phyloP scores from a whole-genome alignment of 805 yeast genomes.

The Candida silvicultrix region DNA sequence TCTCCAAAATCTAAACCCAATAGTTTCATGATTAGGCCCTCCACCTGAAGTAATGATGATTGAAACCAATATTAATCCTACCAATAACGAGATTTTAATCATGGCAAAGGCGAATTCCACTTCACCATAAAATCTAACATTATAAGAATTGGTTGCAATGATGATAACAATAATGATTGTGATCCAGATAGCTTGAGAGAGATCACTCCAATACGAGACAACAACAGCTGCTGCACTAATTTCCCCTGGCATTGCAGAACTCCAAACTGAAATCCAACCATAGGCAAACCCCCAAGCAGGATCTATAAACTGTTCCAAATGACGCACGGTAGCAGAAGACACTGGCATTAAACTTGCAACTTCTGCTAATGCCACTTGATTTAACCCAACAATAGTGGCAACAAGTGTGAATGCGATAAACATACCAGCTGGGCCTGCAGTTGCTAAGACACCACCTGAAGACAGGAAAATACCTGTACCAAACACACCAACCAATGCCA shows the following conservation, averaged over 20 bases:
- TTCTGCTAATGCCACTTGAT: slow-evolving; percentile 35
- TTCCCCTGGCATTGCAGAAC: slow-evolving; percentile 37
- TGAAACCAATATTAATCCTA: slow-evolving; percentile 51
- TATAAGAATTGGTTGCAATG: slow-evolving; percentile 28
- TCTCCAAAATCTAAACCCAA: slow-evolving; percentile 31
- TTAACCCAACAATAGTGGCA: slow-evolving; percentile 31
- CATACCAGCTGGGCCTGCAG: slow-evolving; percentile 30
- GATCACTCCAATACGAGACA: slow-evolving; percentile 37
- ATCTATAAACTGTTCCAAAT: slow-evolving; percentile 33
- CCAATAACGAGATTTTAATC: slow-evolving; percentile 57
- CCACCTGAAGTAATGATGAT: slow-evolving; percentile 57
- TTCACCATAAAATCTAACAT: slow-evolving; percentile 41
- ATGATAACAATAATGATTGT: slow-evolving; percentile 33
- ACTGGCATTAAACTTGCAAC: slow-evolving; percentile 31
- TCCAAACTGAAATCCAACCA: slow-evolving; percentile 37
- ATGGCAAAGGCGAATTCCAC: slow-evolving; percentile 47
- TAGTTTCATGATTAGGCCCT: slow-evolving; percentile 38
- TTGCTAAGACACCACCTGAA: slow-evolving; percentile 31
- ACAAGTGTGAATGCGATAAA: slow-evolving; percentile 27
- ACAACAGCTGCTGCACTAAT: slow-evolving; percentile 42
- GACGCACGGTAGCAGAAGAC: slow-evolving; percentile 30
- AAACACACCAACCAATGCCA: slow-evolving; percentile 39
- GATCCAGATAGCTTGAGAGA: slow-evolving; percentile 40
- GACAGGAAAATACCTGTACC: slow-evolving; percentile 39
- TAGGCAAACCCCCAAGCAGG: slow-evolving; percentile 40